Base-by-base conservation (phyloP, 768 basidiomycete genomes). In the Hortiboletus campestris region DNA sequence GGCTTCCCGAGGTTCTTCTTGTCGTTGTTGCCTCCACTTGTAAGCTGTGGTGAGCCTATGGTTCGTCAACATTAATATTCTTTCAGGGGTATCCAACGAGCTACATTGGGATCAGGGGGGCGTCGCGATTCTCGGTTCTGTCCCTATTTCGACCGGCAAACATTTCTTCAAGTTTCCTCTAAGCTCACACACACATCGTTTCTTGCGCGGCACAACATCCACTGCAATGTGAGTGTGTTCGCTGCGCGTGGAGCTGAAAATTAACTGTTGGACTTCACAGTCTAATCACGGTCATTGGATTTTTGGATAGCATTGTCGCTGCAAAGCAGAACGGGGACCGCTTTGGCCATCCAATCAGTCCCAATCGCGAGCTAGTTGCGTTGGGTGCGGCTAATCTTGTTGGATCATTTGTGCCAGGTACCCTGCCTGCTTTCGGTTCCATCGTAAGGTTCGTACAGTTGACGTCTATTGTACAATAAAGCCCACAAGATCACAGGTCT, bases 341-440 rank as follows among this genome's bases (percentile, higher is more conserved):
- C 13, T 98, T 88, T 65, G 89, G 91, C 3, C 88, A 98, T 68
- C 82, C 89, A 0, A 89, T 98, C 59, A 90, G 85, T 59, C 93
- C 94, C 0, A 99, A 98, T 68, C 87, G 97, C 29, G 97, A 99
- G 67, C 79, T 98, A 2, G 95, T 98, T 25, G 97, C 97, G 1
- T 77, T 99, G 17, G 77, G 93, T 42, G 84, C 89, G 12, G 84
- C 85, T 13, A 97, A 97, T 67, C 75, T 96, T 35, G 80, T 75
- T 4, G 86, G 78, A 1, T 88, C 91, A 1, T 88, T 95, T 63
- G 75, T 98, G 51, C 88, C 91, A 4, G 96, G 97, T 2, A 90
- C 91, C 0, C 78, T 98, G 2, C 94, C 95, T 5, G 92, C 93
- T 0, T 97, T 87, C 67, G 97, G 96, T 3, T 92, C 91, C 6